Base-by-base conservation (phyloP, 2,329 filamentous ascomycete genomes). In the Amphichorda felina region DNA sequence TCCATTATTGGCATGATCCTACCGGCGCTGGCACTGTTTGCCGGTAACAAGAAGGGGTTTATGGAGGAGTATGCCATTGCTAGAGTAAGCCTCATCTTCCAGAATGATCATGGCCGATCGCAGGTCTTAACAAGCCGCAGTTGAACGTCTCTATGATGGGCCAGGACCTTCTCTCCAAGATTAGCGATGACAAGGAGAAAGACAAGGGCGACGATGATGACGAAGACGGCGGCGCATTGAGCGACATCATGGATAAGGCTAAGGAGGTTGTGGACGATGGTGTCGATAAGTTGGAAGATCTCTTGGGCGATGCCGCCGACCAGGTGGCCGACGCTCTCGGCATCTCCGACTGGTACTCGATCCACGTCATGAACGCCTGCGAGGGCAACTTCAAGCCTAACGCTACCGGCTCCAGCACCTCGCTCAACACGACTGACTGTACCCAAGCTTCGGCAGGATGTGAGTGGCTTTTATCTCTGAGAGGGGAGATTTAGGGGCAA, bases 281-380 rank as follows among this genome's bases (percentile, higher is more conserved):
- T 39, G 53, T 51, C 33, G 55, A 57, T 29, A 48, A 55, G 30
- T 39, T 66, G 40, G 60, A 61, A 42, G 51, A 62, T 22, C 45
- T 66, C 24, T 50, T 53, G 5, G 55, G 59, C 37, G 52, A 60
- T 7, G 41, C 61, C 27, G 59, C 58, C 26, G 63, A 61, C 38
- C 43, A 61, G 35, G 34, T 67, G 31, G 53, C 57, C 33, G 51
- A 57, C 10, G 52, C 56, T n/a, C 50, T 70, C 19, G 64, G 66
- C 17, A 60, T 70, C 37, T 57, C 59, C 1, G 54, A 70, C 40
- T 70, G 66, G 66, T 70, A 70, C 44, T 68, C 64, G 13, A 40
- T 70, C 21, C 66, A 70, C 42, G 43, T 70, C 44, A 63, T 66
- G 61, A 55, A 57, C 27, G 49, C 55, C 4, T 70, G 66, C 47